phyloP scores from a whole-genome alignment of 2,329 filamentous ascomycete species.

The Xylaria polymorpha region DNA sequence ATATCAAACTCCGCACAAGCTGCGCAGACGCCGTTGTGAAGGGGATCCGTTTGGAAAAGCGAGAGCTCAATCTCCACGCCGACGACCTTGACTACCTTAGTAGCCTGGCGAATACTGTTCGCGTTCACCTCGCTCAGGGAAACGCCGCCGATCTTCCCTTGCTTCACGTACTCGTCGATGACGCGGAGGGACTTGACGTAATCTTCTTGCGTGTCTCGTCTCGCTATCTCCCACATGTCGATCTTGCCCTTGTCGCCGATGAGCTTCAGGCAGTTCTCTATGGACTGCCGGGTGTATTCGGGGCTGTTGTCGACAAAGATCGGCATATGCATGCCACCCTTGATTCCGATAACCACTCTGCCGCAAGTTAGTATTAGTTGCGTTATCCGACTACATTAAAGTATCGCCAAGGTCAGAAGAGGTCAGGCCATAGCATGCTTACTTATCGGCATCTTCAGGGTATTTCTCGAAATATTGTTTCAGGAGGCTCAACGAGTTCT shows the following conservation, averaged over 20 bases:
- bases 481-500: constrained; percentile 62
- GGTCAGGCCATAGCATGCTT: neutral
- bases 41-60: constrained; percentile 48
- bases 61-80: constrained; percentile 53
- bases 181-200: constrained; percentile 49
- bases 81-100: constrained; percentile 46
- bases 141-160: constrained; percentile 52
- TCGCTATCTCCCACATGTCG: constrained; percentile 62
- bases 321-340: constrained; percentile 57
- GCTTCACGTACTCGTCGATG: constrained; percentile 48
- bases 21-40: constrained; percentile 49
- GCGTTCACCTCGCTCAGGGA: constrained; percentile 51
- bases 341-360: constrained; percentile 53
- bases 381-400: too few relatives aligned
- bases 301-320: constrained; percentile 48
- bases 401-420: neutral
- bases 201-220: constrained; percentile 55
- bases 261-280: constrained; percentile 59
- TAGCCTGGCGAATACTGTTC: constrained; percentile 48
- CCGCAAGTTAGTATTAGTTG: neutral
- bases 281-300: constrained; percentile 59
- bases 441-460: constrained; percentile 63
- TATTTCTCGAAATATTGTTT: constrained; percentile 64
- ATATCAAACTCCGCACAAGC: constrained; percentile 62
- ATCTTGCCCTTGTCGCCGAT: constrained; percentile 57